Evolutionary conservation across 1,284 basidiomycete species (phyloP), one percentile per base, ranked within the genome.

Genomic region (Microbotryum lychnidis-dioicae): DNA sequence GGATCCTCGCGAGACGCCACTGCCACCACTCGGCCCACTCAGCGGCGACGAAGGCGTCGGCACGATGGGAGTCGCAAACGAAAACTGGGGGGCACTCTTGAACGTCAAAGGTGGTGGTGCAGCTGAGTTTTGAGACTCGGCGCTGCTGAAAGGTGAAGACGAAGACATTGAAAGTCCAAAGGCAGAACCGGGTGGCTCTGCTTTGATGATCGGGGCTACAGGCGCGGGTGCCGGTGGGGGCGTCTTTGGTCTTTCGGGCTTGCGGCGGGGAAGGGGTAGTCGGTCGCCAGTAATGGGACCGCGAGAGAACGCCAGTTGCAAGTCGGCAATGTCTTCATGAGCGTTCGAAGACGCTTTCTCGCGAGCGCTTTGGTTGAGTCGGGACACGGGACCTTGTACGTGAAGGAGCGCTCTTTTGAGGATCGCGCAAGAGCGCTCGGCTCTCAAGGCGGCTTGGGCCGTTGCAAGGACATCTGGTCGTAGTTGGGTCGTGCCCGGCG

Each of bases 361-460:
- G 27, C 51, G 18, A n/a, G 27, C 55, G 20, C n/a, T 21, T 9
- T 47, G 47, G 42, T 61, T 62, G 44, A 68, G 33, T 33, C 58
- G 33, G 10, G 67, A 60, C 16, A 52, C 21, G 5, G 53, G n/a
- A 8, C 18, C 54, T 0, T 54, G 62, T 12, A 57, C 37, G 48
- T 29, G 27, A 21, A 59, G 58, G 2, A 25, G 3, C 0, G 83
- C 83, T 4, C 79, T 79, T 75, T 88, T 89, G 54, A 90, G 77
- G 61, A 79, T 81, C 59, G 82, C 79, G 2, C 86, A 85, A 21
- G 84, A 82, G 23, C 84, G 79, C 74, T 90, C 88, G 0, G 86
- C 84, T 63, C 87, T 86, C 54, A 90, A 76, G 21, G 87, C 86
- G 2, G 85, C 85, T 1, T 87, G 86, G 0, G 87, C 87, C 3